Evolutionary conservation across 2,329 filamentous ascomycete genomes (phyloP).

Genomic region (Colletotrichum tropicicola): DNA sequence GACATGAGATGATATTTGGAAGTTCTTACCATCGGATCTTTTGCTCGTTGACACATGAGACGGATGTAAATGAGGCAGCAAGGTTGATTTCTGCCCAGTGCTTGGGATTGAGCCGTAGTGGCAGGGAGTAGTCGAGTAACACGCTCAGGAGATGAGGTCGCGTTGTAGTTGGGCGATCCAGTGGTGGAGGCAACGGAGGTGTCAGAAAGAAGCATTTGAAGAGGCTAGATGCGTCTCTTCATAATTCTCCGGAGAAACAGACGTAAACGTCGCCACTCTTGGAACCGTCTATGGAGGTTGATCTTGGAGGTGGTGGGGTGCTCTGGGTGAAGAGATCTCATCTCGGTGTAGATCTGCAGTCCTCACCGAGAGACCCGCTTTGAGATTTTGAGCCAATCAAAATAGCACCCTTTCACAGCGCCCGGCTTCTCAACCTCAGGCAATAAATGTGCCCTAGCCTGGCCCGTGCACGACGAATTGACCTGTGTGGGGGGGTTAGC

Average conservation of each 20-base stretch:
- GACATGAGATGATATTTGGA: background rate
- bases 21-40: background rate
- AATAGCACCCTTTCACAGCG: background rate
- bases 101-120: background rate
- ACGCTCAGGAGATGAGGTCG: background rate
- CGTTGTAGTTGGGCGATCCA: too few species aligned
- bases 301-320: too few species aligned
- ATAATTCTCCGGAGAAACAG: too few species aligned
- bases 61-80: background rate
- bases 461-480: slow-evolving; percentile 10
- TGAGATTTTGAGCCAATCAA: background rate
- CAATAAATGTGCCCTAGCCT: slow-evolving; percentile 20
- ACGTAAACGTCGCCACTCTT: too few species aligned
- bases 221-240: too few species aligned
- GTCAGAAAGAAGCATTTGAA: too few species aligned
- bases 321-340: too few species aligned
- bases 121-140: background rate
- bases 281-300: too few species aligned
- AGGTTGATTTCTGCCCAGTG: background rate
- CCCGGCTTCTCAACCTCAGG: slow-evolving; percentile 1
- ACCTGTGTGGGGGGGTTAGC: slow-evolving; percentile 22
- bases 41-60: background rate
- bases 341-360: too few species aligned
- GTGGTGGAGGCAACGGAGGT: too few species aligned
- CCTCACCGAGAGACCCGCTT: too few species aligned